These are phyloP conservation scores for Ascocoryne sarcoides DNA, from an alignment of 2,329 filamentous ascomycete species.

Conservation along the genomic window DNA sequence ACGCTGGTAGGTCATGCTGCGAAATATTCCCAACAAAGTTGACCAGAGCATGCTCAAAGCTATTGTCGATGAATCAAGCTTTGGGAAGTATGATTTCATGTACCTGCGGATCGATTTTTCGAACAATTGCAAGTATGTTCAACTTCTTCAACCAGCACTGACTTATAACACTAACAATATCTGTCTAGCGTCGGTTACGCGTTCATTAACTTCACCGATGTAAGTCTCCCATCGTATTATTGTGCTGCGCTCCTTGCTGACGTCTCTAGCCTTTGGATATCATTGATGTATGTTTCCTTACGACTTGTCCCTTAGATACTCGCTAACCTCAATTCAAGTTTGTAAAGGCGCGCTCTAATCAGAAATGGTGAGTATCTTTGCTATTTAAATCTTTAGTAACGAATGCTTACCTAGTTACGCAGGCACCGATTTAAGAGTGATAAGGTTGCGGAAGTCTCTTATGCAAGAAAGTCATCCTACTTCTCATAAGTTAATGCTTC, in stretches of 20 bases:
- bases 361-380: conserved; percentile 49
- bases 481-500: not conserved
- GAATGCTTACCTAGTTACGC: conserved; percentile 2
- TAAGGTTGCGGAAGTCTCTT: conserved; percentile 85
- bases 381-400: not conserved
- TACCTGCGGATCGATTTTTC: conserved; percentile 87
- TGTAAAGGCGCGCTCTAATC: conserved; percentile 59
- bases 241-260: conserved; percentile 29
- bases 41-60: conserved; percentile 68
- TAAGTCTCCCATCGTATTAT: conserved; percentile 34
- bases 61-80: conserved; percentile 69
- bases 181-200: conserved; percentile 77
- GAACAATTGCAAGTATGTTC: conserved; percentile 70
- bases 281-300: conserved; percentile 42
- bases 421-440: conserved; percentile 74
- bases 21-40: conserved; percentile 90
- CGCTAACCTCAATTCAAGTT: conserved; percentile 45
- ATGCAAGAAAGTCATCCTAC: conserved; percentile 62
- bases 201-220: conserved; percentile 89
- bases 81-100: conserved; percentile 86
- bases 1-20: conserved; percentile 68
- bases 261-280: conserved; percentile 57
- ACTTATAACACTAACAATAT: conserved; percentile 21
- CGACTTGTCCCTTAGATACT: not conserved
- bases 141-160: conserved; percentile 19